A percentile compares a stretch with the other conserved stretches of the same genome.
These are phyloP conservation scores for Mangifera indica DNA, from an alignment of 345 rosid species.

Conservation along the genomic window DNA sequence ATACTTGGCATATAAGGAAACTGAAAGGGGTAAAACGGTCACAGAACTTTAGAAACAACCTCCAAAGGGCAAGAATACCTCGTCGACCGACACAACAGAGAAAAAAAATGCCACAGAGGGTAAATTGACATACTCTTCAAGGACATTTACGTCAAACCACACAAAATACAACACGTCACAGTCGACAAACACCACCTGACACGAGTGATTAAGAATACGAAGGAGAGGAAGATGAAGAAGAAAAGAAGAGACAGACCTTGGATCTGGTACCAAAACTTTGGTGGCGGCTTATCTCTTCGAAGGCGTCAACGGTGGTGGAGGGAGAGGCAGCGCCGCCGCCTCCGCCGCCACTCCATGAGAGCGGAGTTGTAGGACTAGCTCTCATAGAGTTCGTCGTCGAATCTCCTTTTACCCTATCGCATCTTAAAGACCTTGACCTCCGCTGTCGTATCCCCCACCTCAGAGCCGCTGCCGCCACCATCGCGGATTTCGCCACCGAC, in stretches of 20 bases:
- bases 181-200: not conserved
- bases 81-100: slow-evolving; percentile 19
- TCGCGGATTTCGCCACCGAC: slow-evolving; percentile 25
- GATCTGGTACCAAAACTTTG: slow-evolving; percentile 53
- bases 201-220: not conserved
- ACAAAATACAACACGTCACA: slow-evolving; percentile 8
- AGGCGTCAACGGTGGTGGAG: slow-evolving; percentile 55
- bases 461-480: slow-evolving; percentile 25
- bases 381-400: slow-evolving; percentile 33
- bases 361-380: slow-evolving; percentile 69
- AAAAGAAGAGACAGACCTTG: slow-evolving; percentile 42
- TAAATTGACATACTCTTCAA: not conserved
- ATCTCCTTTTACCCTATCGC: slow-evolving; percentile 44
- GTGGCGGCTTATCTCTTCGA: slow-evolving; percentile 59
- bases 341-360: slow-evolving; percentile 63
- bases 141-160: slow-evolving; percentile 20
- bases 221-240: slow-evolving; percentile 14
- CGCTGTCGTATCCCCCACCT: slow-evolving; percentile 66
- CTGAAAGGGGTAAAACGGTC: slow-evolving; percentile 14
- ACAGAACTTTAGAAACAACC: not conserved
- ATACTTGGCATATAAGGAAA: not conserved
- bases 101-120: not conserved
- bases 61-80: slow-evolving; percentile 15
- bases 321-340: slow-evolving; percentile 47
- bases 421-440: slow-evolving; percentile 47